Conservation (phyloP, 768 basidiomycete genomes). For the Tulasnella sp. region DNA sequence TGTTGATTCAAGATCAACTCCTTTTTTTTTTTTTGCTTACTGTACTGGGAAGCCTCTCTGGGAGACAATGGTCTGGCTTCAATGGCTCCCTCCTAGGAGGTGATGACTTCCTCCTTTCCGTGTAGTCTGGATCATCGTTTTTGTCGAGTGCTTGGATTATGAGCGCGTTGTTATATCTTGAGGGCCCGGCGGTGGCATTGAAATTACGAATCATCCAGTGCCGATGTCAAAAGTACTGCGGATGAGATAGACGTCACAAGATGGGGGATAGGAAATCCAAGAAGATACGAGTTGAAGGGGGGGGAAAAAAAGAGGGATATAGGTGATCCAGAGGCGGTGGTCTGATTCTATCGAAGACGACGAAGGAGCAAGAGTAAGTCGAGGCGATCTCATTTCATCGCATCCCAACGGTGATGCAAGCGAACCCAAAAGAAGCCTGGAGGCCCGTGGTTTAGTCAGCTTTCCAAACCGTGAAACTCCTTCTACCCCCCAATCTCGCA, state of each 20-base stretch:
- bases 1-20: no score
- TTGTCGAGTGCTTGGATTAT: background rate
- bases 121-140: background rate
- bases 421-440: no score
- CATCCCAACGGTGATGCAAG: no score
- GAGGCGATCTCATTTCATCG: no score
- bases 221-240: no score
- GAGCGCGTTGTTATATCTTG: background rate
- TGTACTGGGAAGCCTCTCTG: constrained; percentile 13
- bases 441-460: no score
- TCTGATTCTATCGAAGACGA: background rate
- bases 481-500: background rate
- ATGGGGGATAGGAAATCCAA: no score
- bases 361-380: background rate
- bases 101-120: background rate
- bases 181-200: background rate
- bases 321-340: background rate
- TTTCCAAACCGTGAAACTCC: background rate
- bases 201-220: background rate
- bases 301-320: background rate
- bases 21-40: constrained; percentile 5
- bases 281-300: no score
- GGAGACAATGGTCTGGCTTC: constrained; percentile 12
- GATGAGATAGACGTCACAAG: no score
- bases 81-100: background rate